Evolutionary conservation across 169 alveolate genomes (phyloP).

Genomic region (Eimeria maxima): DNA sequence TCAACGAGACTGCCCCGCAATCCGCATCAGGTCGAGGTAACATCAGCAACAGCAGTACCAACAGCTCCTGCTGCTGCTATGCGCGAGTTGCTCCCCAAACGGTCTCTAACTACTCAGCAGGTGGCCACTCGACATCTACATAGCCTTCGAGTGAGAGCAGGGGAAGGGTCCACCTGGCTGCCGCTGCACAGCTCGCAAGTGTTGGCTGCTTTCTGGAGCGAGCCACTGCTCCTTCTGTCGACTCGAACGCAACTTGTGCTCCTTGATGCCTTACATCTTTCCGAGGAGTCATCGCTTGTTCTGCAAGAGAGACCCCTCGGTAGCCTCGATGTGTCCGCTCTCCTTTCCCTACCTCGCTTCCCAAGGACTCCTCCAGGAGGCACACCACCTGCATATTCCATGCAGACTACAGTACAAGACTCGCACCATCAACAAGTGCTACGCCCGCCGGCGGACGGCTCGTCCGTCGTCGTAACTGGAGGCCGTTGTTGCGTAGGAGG

Average conservation of each 20-base stretch:
- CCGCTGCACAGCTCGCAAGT: slow-evolving; percentile 56
- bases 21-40: background rate
- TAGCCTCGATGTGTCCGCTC: slow-evolving; percentile 3
- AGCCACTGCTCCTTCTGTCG: slow-evolving; percentile 33
- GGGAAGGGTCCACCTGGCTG: background rate
- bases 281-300: slow-evolving; percentile 1
- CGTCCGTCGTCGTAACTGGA: slow-evolving; percentile 51
- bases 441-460: background rate
- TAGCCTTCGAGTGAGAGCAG: background rate
- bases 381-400: background rate
- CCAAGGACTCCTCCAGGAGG: background rate
- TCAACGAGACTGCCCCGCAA: background rate
- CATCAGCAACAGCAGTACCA: too few relatives aligned
- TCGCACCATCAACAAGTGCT: background rate
- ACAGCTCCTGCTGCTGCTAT: background rate
- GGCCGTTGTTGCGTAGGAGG: slow-evolving; percentile 80
- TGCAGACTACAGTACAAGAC: background rate
- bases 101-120: slow-evolving; percentile 42
- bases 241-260: slow-evolving; percentile 52
- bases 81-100: slow-evolving; percentile 26
- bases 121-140: background rate
- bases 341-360: background rate
- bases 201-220: slow-evolving; percentile 6
- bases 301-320: slow-evolving; percentile 60
- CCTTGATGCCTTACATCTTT: slow-evolving; percentile 31